Evolutionary conservation across 345 rosid species (phyloP), one percentile per base, ranked within the genome.

Genomic region (Citrus reticulata): DNA sequence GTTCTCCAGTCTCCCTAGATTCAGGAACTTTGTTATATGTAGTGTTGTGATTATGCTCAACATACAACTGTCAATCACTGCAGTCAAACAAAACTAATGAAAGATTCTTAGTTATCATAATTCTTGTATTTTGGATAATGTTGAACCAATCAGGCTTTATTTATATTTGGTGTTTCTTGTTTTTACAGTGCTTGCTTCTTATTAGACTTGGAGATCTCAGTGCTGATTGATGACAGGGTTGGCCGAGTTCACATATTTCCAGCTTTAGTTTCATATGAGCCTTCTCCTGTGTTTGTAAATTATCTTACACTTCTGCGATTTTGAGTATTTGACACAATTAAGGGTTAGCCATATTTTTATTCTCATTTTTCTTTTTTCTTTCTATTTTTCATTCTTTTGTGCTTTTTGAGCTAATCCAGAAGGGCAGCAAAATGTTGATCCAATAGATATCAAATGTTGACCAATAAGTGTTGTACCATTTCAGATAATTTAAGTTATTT

Each of bases 381-480:
- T 42, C 4, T 35, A 30, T 6, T 58, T 76, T 55, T 39, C 24
- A 16, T 54, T 65, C 59, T 57, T 72, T 20, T 40, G 17, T 35
- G 68, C 49, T 25, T 79, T 62, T 32, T 32, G 39, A 72, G 78
- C 24, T 54, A 58, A 70, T 16, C 39, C 42, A 19, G 2, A 51
- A 78, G 80, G 74, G 66, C 51, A 37, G 77, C 62, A 25, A 77
- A 40, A 69, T 66, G 19, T 34, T 79, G 78, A 40, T 69, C 78
- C 65, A 16, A n/a, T 35, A 74, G 73, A 37, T 46, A 11, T 67
- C 27, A 4, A 10, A 73, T 72, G 60, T 20, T 74, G 71, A 78
- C 32, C 20, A 85, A 80, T 80, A 83, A 85, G 61, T 66, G 69
- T 83, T 77, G 82, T 60, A 72, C 54, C 70, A 42, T 80, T 40